phyloP scores from a whole-genome alignment of 768 basidiomycete genomes.

The Russula earlei region DNA sequence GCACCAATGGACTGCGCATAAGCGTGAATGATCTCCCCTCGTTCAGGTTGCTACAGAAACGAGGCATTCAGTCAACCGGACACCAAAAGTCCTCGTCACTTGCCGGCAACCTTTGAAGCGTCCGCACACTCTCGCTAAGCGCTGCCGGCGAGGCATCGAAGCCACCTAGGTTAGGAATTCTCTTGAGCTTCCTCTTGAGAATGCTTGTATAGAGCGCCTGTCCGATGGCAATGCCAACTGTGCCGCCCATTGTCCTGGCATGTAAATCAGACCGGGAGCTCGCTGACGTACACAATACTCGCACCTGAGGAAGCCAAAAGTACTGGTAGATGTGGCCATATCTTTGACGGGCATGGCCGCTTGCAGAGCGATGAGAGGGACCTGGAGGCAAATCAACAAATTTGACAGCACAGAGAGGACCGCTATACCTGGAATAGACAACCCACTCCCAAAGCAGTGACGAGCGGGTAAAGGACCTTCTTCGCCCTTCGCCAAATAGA shows the following conservation, averaged over 20 bases:
- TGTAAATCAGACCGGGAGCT: conserved; percentile 1
- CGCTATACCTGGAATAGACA: conserved; percentile 45
- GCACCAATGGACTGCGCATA: conserved; percentile 30
- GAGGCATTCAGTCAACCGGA: neutral
- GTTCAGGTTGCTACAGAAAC: conserved; percentile 23
- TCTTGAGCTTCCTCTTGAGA: conserved; percentile 23
- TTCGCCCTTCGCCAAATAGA: conserved; percentile 36
- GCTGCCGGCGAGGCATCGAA: conserved; percentile 20
- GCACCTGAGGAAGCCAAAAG: conserved; percentile 62
- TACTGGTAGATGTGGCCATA: conserved; percentile 73
- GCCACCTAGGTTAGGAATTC: conserved; percentile 1
- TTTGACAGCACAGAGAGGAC: neutral
- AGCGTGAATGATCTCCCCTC: conserved; percentile 30
- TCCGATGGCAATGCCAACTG: conserved; percentile 64
- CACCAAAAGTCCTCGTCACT: neutral
- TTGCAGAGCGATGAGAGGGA: conserved; percentile 65
- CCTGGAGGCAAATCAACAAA: conserved; percentile 26
- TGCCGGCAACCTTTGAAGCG: conserved; percentile 22
- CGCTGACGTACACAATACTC: neutral
- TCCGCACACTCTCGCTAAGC: conserved; percentile 24
- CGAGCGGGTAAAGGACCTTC: conserved; percentile 54
- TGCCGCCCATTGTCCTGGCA: conserved; percentile 59
- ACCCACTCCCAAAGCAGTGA: conserved; percentile 59
- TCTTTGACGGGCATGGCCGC: conserved; percentile 83
- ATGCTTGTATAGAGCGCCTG: conserved; percentile 62